Evolutionary conservation across 2,329 filamentous ascomycete genomes (phyloP).

Genomic region (Ophidiomyces ophidiicola): DNA sequence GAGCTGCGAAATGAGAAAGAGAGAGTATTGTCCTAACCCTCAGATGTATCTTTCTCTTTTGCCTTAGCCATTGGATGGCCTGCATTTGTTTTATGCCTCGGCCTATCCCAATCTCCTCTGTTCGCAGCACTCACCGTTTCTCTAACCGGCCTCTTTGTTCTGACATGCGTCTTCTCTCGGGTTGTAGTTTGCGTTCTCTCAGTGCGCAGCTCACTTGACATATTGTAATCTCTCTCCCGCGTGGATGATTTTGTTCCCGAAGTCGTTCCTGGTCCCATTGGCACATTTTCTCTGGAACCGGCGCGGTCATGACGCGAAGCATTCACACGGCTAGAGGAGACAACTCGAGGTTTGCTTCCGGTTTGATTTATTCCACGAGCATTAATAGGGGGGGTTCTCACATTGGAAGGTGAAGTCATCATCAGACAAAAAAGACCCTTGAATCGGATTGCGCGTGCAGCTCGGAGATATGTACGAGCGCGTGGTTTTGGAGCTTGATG

Average conservation of each 20-base stretch:
- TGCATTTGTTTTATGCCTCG: constrained; percentile 23
- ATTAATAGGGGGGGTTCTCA: constrained; percentile 30
- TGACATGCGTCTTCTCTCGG: constrained; percentile 49
- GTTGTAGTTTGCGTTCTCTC: constrained; percentile 44
- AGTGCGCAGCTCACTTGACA: constrained; percentile 29
- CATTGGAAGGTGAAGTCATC: constrained; percentile 17
- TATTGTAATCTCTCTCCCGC: constrained; percentile 28
- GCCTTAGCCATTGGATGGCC: constrained; percentile 20
- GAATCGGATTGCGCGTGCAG: not conserved
- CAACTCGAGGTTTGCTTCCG: constrained; percentile 30
- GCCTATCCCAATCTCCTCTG: constrained; percentile 26
- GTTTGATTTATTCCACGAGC: constrained; percentile 30
- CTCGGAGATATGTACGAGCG: not conserved
- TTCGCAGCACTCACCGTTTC: constrained; percentile 26
- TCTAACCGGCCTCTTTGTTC: constrained; percentile 47
- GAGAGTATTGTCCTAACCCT: constrained; percentile 21
- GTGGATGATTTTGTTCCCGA: constrained; percentile 18
- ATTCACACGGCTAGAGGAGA: constrained; percentile 28
- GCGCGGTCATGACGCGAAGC: constrained; percentile 17
- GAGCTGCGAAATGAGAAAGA: not conserved
- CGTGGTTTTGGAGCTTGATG: constrained; percentile 1
- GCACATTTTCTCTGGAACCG: constrained; percentile 16
- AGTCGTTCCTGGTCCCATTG: constrained; percentile 13
- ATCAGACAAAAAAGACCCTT: constrained; percentile 18
- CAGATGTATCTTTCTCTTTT: constrained; percentile 25